These are phyloP conservation scores for Boechera retrofracta DNA, from an alignment of 345 rosid species.

Conservation along the genomic window DNA sequence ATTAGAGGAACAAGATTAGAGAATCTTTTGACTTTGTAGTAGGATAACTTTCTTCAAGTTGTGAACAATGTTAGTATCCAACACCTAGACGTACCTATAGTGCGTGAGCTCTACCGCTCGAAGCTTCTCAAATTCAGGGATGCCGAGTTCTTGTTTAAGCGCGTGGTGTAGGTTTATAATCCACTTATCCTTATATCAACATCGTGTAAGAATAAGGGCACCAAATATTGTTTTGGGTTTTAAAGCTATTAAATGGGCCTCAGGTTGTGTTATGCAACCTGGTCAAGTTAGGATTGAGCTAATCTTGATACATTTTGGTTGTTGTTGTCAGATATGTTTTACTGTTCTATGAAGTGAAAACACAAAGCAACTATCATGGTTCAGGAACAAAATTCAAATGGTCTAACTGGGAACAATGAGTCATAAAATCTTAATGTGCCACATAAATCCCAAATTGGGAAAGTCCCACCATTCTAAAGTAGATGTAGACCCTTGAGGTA, in stretches of 20 bases:
- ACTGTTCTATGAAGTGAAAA: background rate
- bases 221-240: background rate
- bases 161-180: too few species aligned
- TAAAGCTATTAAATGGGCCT: background rate
- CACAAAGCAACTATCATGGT: background rate
- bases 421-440: background rate
- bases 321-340: background rate
- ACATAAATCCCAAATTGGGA: background rate
- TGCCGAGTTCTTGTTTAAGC: background rate
- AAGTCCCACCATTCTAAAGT: constrained; percentile 24
- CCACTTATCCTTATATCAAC: too few species aligned
- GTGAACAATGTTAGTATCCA: too few species aligned
- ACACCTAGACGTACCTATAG: too few species aligned
- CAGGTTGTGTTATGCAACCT: background rate
- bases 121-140: background rate
- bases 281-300: background rate
- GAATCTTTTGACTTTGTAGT: too few species aligned
- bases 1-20: background rate
- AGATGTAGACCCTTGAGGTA: constrained; percentile 19
- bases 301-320: background rate
- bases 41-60: too few species aligned
- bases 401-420: background rate
- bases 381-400: background rate
- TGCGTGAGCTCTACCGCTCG: too few species aligned
- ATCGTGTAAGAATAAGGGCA: background rate